Evolutionary conservation across 2,329 filamentous ascomycete species (phyloP).

Genomic region (Fusarium sp.): DNA sequence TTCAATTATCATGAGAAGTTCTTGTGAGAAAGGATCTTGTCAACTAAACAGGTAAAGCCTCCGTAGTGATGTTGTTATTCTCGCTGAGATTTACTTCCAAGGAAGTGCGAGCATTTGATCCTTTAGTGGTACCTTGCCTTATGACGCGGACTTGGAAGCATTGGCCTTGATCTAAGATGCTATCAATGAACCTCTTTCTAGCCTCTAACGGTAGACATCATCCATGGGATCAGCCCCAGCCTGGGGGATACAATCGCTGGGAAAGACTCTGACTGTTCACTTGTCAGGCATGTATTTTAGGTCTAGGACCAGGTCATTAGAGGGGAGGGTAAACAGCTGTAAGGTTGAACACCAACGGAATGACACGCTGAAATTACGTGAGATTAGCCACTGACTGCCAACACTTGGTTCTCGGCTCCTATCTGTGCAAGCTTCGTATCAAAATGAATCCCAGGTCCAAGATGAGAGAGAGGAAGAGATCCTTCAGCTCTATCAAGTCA

Average conservation of each 20-base stretch:
- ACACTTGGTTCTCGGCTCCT: neutral
- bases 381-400: neutral
- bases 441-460: neutral
- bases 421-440: neutral
- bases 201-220: accelerated
- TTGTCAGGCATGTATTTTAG: neutral
- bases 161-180: too few relatives aligned
- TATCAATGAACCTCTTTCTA: neutral
- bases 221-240: neutral
- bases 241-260: neutral
- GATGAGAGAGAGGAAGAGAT: neutral
- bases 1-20: accelerated
- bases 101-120: too few relatives aligned
- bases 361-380: neutral
- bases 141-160: neutral
- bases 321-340: neutral
- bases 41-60: accelerated
- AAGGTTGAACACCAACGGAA: neutral
- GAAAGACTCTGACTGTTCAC: neutral
- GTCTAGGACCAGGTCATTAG: too few relatives aligned
- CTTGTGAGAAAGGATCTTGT: accelerated
- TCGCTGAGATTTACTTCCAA: neutral
- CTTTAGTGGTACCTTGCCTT: neutral
- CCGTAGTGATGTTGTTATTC: neutral
- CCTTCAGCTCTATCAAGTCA: neutral